phyloP scores from a whole-genome alignment of 495 filamentous ascomycete species.

The Penicillium diatomitis region DNA sequence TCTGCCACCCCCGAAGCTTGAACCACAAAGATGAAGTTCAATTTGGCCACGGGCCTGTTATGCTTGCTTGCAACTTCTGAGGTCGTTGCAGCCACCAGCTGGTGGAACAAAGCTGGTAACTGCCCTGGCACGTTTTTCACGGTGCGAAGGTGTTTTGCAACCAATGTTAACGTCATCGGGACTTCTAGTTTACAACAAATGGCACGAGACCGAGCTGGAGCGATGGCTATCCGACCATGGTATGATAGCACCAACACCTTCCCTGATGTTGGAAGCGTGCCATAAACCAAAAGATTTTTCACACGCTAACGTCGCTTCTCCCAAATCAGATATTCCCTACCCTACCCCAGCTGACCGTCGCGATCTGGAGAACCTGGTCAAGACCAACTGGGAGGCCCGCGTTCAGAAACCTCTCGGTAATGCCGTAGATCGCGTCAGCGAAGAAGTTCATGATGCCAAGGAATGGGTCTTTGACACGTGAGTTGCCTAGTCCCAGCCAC shows the following conservation, averaged over 20 bases:
- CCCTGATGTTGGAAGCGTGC: neutral
- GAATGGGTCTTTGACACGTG: constrained; percentile 94
- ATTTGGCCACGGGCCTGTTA: constrained; percentile 55
- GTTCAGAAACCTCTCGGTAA: constrained; percentile 65
- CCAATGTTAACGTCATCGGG: constrained; percentile 6
- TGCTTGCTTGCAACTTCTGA: constrained; percentile 59
- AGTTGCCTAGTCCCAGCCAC: constrained; percentile 17
- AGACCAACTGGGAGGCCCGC: constrained; percentile 75
- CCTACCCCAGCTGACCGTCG: constrained; percentile 77
- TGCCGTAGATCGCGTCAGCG: constrained; percentile 60
- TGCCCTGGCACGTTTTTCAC: constrained; percentile 4
- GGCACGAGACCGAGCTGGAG: constrained; percentile 96
- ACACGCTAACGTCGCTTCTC: constrained; percentile 3
- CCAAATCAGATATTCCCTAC: constrained; percentile 63
- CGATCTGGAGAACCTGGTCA: constrained; percentile 73
- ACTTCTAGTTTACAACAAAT: constrained; percentile 84
- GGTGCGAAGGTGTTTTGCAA: too few relatives aligned
- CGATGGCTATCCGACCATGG: constrained; percentile 89
- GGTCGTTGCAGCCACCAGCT: constrained; percentile 57
- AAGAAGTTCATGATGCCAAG: constrained; percentile 60
- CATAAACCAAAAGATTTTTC: too few relatives aligned
- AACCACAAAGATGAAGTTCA: constrained; percentile 59
- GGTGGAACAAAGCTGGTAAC: constrained; percentile 79
- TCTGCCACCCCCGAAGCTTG: neutral
- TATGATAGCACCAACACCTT: constrained; percentile 6